Evolutionary conservation across 1,139 yeast genomes (phyloP).

Genomic region (Sugiyamaella grinbergsii): DNA sequence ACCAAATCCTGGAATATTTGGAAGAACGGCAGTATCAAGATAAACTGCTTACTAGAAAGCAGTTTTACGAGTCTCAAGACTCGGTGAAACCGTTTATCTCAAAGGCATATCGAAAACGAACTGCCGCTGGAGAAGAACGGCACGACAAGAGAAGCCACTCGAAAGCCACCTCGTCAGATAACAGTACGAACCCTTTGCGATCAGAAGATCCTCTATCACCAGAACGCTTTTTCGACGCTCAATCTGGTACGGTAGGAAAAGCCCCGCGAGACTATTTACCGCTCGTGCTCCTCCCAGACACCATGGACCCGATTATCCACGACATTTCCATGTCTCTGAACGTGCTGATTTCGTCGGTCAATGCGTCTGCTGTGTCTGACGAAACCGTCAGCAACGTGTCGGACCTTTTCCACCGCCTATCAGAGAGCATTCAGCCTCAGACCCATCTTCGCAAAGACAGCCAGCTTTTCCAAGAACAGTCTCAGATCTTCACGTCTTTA

Average conservation of each 20-base stretch:
- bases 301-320: conserved; percentile 32
- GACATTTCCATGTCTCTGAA: conserved; percentile 36
- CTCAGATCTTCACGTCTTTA: conserved; percentile 28
- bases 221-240: conserved; percentile 36
- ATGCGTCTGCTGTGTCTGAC: conserved; percentile 36
- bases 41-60: conserved; percentile 26
- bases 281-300: conserved; percentile 36
- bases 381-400: conserved; percentile 32
- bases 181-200: not conserved
- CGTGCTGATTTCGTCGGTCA: conserved; percentile 36
- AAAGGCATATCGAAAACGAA: conserved; percentile 15
- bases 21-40: conserved; percentile 35
- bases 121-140: conserved; percentile 16
- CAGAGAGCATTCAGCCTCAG: conserved; percentile 24
- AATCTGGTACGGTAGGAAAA: conserved; percentile 35
- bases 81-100: conserved; percentile 30
- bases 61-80: conserved; percentile 25
- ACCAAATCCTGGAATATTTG: conserved; percentile 31
- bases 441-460: conserved; percentile 28
- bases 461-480: conserved; percentile 29
- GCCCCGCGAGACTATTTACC: conserved; percentile 36
- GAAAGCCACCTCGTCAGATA: conserved; percentile 17
- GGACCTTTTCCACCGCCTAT: conserved; percentile 28
- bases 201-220: conserved; percentile 37
- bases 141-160: conserved; percentile 22